Evolutionary conservation across 176 grass and related monocot genomes (phyloP), one percentile per base, ranked within the genome.

Genomic region (Guadua angustifolia): DNA sequence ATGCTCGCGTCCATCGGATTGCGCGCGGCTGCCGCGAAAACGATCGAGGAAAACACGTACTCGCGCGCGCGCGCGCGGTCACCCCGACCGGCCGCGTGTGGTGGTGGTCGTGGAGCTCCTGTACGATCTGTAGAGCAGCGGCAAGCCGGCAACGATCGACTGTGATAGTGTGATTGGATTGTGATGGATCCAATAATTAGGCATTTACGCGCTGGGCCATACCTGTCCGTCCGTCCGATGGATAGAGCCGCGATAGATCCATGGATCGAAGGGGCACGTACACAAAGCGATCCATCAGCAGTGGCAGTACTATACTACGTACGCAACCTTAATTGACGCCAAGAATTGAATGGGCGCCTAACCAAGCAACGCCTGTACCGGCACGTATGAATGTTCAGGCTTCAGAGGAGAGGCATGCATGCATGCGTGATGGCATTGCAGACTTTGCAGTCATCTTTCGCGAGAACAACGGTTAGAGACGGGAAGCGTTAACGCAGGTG

Each of bases 141-240:
- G 43, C 44, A 7, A 64, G 55, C 46, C 47, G 3, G 43, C 44
- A 7, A 64, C 17, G 52, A 69, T 33, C 19, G 76, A 50, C 43
- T 2, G 64, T 78, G 83, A 90, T 82, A 78, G 88, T 2, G 64
- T 78, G 83, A 90, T 82, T 82, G 88, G 50, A 38, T 49, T 76
- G 56, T 86, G 78, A 90, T 86, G 79, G 56, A 63, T 49, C 66
- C 78, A 90, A 90, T 90, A 90, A 90, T 90, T 86, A 67, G 73
- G 57, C 84, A 83, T 66, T 90, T 25, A 90, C 78, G 26, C 83
- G 88, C 83, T 77, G 88, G 88, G 79, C 36, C 83, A 69, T 18
- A 73, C 77, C 76, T 66, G 80, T 29, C 76, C 66, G 80, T 73
- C 86, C 86, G 17, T 35, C 36, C 49, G 32, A 49, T 40, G 35